Conservation (phyloP, 2,329 filamentous ascomycete species). For the Biscogniauxia sp. region DNA sequence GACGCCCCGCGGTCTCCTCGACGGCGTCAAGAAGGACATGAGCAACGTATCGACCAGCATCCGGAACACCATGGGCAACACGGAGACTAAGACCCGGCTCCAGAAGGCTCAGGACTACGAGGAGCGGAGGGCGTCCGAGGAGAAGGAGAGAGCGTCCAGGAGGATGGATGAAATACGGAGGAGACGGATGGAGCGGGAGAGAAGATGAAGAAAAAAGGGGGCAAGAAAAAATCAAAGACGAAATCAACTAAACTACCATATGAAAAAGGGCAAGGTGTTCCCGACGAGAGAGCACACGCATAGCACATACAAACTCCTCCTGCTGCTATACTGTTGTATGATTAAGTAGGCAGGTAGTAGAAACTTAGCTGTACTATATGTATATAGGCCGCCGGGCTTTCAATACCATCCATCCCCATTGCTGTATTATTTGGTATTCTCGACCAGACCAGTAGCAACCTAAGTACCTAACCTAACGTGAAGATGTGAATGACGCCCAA, state of each 20-base stretch:
- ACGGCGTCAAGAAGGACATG: slow-evolving; percentile 9
- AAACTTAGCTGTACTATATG: neutral
- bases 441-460: too few relatives aligned
- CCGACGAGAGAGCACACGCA: too few relatives aligned
- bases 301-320: neutral
- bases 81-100: slow-evolving; percentile 19
- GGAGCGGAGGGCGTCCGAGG: slow-evolving; percentile 25
- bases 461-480: too few relatives aligned
- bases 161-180: slow-evolving; percentile 26
- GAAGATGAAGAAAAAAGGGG: neutral
- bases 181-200: slow-evolving; percentile 10
- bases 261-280: neutral
- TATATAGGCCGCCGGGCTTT: neutral
- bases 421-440: too few relatives aligned
- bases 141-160: slow-evolving; percentile 39
- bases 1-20: neutral
- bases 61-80: slow-evolving; percentile 31
- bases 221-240: neutral
- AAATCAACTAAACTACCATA: too few relatives aligned
- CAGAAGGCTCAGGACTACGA: slow-evolving; percentile 30
- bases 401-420: neutral
- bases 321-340: neutral
- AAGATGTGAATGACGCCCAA: too few relatives aligned
- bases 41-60: slow-evolving; percentile 19
- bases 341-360: neutral